Evolutionary conservation across 1,139 yeast genomes (phyloP), one percentile per base, ranked within the genome.

Genomic region (Kodamaea alishanica): DNA sequence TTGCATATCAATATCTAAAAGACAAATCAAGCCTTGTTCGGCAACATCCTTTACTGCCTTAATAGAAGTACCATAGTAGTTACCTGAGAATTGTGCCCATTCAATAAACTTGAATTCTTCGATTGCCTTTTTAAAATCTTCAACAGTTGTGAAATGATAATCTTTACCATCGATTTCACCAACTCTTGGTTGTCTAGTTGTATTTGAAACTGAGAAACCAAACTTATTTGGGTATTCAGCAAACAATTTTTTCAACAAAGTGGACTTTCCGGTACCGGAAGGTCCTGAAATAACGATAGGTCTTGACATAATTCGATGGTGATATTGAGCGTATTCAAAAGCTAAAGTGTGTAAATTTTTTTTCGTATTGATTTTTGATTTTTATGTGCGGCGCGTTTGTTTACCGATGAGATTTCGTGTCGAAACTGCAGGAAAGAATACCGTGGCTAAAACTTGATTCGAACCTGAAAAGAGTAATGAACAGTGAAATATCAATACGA

Each of bases 211-310:
- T 32, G 96, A 87, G 64, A 92, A 92, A 2, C 97, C 98, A 64
- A 92, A 92, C 46, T 72, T 77, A 53, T 77, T 80, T 43, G 98
- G 98, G 64, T 64, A 88, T 62, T 92, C 97, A 33, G 86, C 89
- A 58, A 94, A 86, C 48, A 92, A 73, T 61, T 82, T 85, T 67
- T 92, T 89, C 60, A 92, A 75, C 44, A 92, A 73, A 10, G 99
- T 92, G 52, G 97, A 89, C 66, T 92, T 92, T 47, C 99, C 99
- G 29, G 97, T 77, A 48, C 96, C 99, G 39, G 96, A 87, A 39
- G 98, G 98, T 47, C 98, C 98, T 31, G 97, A 89, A 47, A 92
- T 78, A 47, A 92, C 97, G 51, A 92, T 84, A 42, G 97, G 97
- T 67, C 95, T 82, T 45, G 75, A 32, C 54, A 50, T 49, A 3